These are phyloP conservation scores for Rhododendron williamsianum DNA, from an alignment of 148 eudicot genomes.

Conservation along the genomic window DNA sequence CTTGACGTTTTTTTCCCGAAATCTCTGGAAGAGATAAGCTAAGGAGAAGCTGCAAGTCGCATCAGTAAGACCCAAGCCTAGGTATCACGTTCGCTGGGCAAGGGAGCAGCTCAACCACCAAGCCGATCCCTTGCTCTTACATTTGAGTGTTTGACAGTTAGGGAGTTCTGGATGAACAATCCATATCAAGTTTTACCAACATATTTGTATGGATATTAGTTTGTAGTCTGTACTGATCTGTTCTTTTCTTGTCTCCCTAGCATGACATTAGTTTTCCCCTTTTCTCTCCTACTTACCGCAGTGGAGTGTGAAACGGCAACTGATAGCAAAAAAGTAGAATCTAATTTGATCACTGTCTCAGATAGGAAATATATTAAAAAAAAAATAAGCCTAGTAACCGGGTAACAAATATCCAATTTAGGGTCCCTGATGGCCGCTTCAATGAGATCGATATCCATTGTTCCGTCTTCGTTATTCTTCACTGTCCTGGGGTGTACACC, in stretches of 20 bases:
- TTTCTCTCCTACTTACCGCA: background rate
- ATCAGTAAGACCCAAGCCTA: too few species aligned
- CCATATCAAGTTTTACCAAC: background rate
- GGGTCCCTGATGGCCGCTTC: constrained; percentile 81
- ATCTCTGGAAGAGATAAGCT: too few species aligned
- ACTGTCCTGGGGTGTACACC: constrained; percentile 92
- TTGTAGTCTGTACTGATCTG: background rate
- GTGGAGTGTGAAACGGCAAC: background rate
- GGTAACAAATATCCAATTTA: constrained; percentile 45
- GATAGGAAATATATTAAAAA: background rate
- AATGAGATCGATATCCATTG: constrained; percentile 73
- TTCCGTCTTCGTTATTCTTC: constrained; percentile 78
- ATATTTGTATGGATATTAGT: background rate
- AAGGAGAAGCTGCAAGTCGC: too few species aligned
- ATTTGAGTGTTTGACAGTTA: too few species aligned
- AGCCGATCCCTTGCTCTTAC: too few species aligned
- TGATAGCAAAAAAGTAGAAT: background rate
- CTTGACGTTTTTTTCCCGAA: too few species aligned
- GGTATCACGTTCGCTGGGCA: too few species aligned
- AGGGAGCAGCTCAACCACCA: too few species aligned
- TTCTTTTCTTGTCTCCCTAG: background rate
- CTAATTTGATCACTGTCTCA: background rate
- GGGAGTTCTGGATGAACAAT: background rate
- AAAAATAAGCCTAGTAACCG: constrained; percentile 74
- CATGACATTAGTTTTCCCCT: background rate